These are phyloP conservation scores for Fusarium sp. DNA, from an alignment of 2,329 filamentous ascomycete species.

Conservation along the genomic window DNA sequence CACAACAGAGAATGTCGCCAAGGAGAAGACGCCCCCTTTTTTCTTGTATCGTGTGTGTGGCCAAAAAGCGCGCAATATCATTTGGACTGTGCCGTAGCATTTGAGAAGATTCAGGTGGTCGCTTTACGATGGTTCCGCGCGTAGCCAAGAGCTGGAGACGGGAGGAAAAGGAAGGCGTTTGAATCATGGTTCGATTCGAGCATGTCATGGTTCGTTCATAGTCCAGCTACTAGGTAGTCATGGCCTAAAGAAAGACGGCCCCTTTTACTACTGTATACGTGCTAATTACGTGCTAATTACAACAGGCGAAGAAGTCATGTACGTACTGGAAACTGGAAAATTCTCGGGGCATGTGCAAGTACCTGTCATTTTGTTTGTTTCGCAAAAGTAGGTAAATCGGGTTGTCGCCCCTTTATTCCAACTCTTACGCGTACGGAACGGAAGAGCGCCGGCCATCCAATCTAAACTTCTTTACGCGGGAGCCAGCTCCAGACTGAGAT, in stretches of 20 bases:
- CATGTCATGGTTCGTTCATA: no score
- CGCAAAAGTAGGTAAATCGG: no score
- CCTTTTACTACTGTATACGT: not conserved
- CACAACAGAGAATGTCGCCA: not conserved
- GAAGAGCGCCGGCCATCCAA: not conserved
- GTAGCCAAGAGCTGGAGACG: not conserved
- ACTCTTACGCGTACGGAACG: conserved; percentile 11
- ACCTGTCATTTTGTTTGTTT: no score
- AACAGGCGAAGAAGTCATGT: no score
- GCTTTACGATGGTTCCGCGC: not conserved
- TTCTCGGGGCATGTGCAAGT: no score
- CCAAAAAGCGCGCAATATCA: no score
- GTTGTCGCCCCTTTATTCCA: not conserved
- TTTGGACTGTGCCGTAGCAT: no score
- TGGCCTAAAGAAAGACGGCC: not conserved
- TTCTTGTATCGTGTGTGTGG: no score
- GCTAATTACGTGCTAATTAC: no score
- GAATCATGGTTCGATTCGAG: not conserved
- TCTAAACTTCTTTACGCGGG: not conserved
- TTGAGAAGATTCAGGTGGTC: no score
- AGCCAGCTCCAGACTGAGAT: not conserved
- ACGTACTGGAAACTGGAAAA: no score
- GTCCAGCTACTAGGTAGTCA: no score
- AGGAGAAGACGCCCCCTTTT: not conserved
- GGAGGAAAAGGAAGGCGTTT: not conserved